Evolutionary conservation across 768 basidiomycete genomes (phyloP), one percentile per base, ranked within the genome.

Genomic region (Auricularia sp.): DNA sequence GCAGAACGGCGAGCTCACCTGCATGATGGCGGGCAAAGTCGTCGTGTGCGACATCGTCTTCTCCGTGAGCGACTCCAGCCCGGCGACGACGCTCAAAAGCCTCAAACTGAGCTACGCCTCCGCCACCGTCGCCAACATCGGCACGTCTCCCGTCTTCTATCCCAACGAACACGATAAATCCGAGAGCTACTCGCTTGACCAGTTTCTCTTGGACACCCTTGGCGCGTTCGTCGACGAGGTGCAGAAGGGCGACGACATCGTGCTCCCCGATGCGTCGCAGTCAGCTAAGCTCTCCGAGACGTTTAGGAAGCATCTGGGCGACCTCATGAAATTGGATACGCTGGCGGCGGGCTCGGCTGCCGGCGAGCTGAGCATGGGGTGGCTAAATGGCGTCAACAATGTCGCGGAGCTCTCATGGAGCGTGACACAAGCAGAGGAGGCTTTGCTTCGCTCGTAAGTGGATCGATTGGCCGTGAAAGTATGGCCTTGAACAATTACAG

Each of bases 21-120:
- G 90, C 45, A 81, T 87, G 21, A 80, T 91, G 44, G 90, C 85
- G 3, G 90, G 90, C 1, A 90, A 90, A 72, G 85, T 90, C n/a
- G 76, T 92, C 10, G 89, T 92, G 39, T 75, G 92, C 63, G 90
- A 92, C 71, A 80, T 91, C 65, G 86, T 89, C 68, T 82, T 92
- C 67, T 42, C 14, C 35, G 11, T 39, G 1, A 8, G 8, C 7
- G 39, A 54, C 36, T 76, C 82, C 66, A 76, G 73, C 29, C 65
- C 18, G 11, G 72, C 80, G 56, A 71, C 76, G 0, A 67, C 58
- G 63, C 33, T 61, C 36, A 70, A 16, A 71, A 71, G 21, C 80
- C 82, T 3, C 72, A 66, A 13, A 69, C 86, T 33, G 74, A 73
- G 24, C 80, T 86, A 29, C 21, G 64, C 39, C 0, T 39, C 21